Evolutionary conservation across 148 eudicot genomes (phyloP).

Genomic region (Vaccinium corymbosum): DNA sequence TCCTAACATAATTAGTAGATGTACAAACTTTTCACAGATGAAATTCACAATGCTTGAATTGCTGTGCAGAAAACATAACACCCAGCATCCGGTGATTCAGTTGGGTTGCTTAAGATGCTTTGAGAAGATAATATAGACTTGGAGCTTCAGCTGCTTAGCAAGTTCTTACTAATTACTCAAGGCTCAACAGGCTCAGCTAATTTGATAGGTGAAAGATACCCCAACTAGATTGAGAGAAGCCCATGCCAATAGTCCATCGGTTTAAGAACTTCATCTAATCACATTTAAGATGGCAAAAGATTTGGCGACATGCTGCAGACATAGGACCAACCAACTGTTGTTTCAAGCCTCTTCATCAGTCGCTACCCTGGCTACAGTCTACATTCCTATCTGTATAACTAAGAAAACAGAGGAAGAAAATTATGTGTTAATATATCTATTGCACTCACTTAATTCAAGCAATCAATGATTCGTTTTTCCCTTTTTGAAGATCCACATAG

Average conservation of each 20-base stretch:
- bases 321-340: not conserved
- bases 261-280: not conserved
- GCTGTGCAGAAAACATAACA: not conserved
- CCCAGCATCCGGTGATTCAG: not conserved
- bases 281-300: not conserved
- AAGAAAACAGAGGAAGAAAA: not conserved
- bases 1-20: slow-evolving; percentile 3
- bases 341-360: not conserved
- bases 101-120: not conserved
- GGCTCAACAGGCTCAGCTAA: slow-evolving; percentile 1
- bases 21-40: not conserved
- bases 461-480: not conserved
- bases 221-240: not conserved
- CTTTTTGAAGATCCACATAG: not conserved
- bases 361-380: not conserved
- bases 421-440: not conserved
- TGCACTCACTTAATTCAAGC: not conserved
- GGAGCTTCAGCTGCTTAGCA: not conserved
- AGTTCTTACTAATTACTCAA: not conserved
- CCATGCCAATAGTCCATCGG: not conserved
- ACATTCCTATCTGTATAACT: not conserved
- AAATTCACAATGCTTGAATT: slow-evolving; percentile 3
- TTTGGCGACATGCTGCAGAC: not conserved
- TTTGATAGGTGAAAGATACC: not conserved
- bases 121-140: not conserved